Evolutionary conservation across 2,329 filamentous ascomycete genomes (phyloP), one percentile per base, ranked within the genome.

Genomic region (Beauveria bassiana): DNA sequence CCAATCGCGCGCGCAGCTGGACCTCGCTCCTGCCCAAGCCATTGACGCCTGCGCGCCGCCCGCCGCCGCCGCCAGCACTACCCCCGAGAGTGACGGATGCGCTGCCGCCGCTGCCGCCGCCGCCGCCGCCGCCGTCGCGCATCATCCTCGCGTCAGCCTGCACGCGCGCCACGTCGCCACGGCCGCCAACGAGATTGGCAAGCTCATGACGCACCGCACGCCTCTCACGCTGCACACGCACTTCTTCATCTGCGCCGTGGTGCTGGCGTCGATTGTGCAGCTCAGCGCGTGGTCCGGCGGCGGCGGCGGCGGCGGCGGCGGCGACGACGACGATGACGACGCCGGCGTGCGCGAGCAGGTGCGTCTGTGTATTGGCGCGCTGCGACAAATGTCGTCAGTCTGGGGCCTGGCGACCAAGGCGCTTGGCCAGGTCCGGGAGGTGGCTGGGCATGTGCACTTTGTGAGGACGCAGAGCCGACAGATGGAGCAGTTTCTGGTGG

Each of bases 341-440:
- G 42, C 46, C 5, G 22, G 10, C 22, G 26, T 31, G 3, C 28
- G 45, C 16, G 51, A 61, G 31, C 34, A 50, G 28, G 45, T 61
- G 22, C 59, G 59, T 7, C 52, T 61, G 14, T 55, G 52, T 18
- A 61, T 61, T 12, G 59, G 59, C n/a, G 52, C 59, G 52, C 59
- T 61, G 52, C 59, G 45, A 18, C 51, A 50, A 45, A 47, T 61
- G 34, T 22, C 59, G 3, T 24, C 26, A 3, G 42, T 49, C 16
- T 61, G 59, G 59, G 31, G 18, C 5, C 26, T 45, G 18, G 59
- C 59, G 22, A 24, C 16, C 20, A 42, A 10, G 43, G 59, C 52
- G 22, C 31, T 61, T 12, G 34, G 24, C 2, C 51, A 61, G 50
- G 34, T 61, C 4, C 20, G 34, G n/a, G 59, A 55, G 20, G 51